Conservation (phyloP, 2,329 filamentous ascomycete species). For the Curvularia eragrostidis region DNA sequence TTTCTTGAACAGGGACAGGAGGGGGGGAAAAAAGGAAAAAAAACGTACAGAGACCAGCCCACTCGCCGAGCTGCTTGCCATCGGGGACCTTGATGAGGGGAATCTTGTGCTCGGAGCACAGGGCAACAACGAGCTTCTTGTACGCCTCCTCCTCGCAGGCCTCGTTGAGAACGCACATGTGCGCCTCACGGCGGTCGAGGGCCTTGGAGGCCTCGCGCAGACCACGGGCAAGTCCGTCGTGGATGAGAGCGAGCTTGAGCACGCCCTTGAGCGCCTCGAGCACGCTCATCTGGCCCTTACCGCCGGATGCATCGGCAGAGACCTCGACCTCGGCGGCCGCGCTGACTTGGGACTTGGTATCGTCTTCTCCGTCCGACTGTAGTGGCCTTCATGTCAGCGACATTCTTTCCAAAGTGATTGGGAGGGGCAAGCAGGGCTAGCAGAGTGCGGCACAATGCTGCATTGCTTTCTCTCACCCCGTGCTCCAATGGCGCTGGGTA, state of each 20-base stretch:
- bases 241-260: constrained; percentile 97
- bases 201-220: constrained; percentile 99
- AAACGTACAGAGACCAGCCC: constrained; percentile 97
- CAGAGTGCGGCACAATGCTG: not conserved
- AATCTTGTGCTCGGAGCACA: constrained; percentile 99
- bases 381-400: constrained; percentile 25
- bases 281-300: constrained; percentile 93
- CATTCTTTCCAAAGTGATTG: constrained; percentile 2
- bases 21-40: constrained; percentile 3
- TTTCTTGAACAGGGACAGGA: no score
- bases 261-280: constrained; percentile 99
- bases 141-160: constrained; percentile 99
- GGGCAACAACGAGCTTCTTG: constrained; percentile 99
- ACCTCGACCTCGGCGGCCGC: constrained; percentile 95
- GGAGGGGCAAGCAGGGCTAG: constrained; percentile 2
- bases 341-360: constrained; percentile 79
- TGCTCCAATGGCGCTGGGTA: not conserved
- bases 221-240: constrained; percentile 98
- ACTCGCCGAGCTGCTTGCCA: constrained; percentile 99
- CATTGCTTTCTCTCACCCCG: constrained; percentile 2
- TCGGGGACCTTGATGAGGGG: constrained; percentile 99
- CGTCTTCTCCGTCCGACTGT: constrained; percentile 99
- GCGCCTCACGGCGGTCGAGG: constrained; percentile 96
- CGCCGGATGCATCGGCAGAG: constrained; percentile 80
- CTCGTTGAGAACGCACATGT: constrained; percentile 99